Conservation (phyloP, 352 stramenopile species). For the Pythium sp. region DNA sequence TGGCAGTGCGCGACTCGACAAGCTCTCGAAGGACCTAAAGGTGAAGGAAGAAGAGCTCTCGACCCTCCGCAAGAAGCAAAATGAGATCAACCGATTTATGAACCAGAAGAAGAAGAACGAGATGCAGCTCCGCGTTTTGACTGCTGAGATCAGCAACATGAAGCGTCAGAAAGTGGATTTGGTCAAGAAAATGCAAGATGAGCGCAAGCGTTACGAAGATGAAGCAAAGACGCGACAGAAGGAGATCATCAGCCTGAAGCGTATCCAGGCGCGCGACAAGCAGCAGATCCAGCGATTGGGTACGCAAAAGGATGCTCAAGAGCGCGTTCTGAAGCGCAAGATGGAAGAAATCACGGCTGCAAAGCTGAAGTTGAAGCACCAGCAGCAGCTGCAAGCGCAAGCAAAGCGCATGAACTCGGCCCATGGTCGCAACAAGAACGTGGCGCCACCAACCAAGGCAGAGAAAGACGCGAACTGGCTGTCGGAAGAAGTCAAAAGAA, state of each 20-base stretch:
- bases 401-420: slow-evolving; percentile 61
- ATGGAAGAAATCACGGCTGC: slow-evolving; percentile 83
- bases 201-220: slow-evolving; percentile 82
- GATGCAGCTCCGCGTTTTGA: slow-evolving; percentile 77
- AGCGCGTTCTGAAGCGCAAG: slow-evolving; percentile 84
- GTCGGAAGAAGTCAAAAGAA: slow-evolving; percentile 80
- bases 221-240: slow-evolving; percentile 72
- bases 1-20: slow-evolving; percentile 53
- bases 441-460: slow-evolving; percentile 23
- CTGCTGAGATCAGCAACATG: slow-evolving; percentile 82
- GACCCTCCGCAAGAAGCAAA: slow-evolving; percentile 76
- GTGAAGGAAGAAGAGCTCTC: slow-evolving; percentile 74
- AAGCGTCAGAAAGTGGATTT: slow-evolving; percentile 89
- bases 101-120: slow-evolving; percentile 87
- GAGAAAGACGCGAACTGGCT: slow-evolving; percentile 76
- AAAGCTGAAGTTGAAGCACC: slow-evolving; percentile 82
- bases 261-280: slow-evolving; percentile 77
- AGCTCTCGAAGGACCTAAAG: slow-evolving; percentile 74
- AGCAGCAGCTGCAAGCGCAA: slow-evolving; percentile 73
- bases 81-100: slow-evolving; percentile 79
- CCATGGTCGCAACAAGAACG: slow-evolving; percentile 50
- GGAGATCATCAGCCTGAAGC: slow-evolving; percentile 81
- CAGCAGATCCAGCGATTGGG: slow-evolving; percentile 81
- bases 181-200: slow-evolving; percentile 84
- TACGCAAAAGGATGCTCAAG: slow-evolving; percentile 80